phyloP scores from a whole-genome alignment of 2,329 filamentous ascomycete genomes.

The Lasiodiplodia citricola region DNA sequence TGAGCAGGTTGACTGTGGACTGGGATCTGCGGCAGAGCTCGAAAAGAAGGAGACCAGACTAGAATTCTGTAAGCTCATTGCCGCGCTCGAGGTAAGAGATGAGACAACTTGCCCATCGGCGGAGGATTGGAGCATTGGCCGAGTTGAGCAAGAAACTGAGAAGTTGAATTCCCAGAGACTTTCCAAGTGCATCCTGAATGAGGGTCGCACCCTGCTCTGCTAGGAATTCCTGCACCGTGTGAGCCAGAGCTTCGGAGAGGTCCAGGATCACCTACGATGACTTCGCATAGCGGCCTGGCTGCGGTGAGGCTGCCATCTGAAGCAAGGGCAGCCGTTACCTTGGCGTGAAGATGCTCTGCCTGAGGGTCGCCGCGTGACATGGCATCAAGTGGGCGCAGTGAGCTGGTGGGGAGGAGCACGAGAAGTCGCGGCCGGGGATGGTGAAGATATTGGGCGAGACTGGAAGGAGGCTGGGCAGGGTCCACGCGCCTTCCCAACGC shows the following conservation, averaged over 20 bases:
- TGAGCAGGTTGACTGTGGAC: neutral
- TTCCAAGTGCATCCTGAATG: neutral
- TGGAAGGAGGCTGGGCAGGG: neutral
- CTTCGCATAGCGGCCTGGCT: conserved; percentile 2
- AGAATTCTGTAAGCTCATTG: neutral
- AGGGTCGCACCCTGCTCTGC: neutral
- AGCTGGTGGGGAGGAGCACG: neutral
- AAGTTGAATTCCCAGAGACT: neutral
- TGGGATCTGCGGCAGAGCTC: conserved; percentile 5
- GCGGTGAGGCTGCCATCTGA: neutral
- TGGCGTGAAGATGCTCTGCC: neutral
- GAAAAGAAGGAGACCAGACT: conserved; percentile 13
- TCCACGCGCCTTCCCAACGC: neutral
- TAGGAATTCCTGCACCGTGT: neutral
- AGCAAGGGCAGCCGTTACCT: neutral
- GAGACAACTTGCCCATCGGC: conserved; percentile 7
- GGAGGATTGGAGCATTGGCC: neutral
- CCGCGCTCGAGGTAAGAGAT: no score
- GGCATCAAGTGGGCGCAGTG: neutral
- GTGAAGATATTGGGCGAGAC: neutral
- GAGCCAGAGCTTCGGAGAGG: neutral
- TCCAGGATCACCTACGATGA: neutral
- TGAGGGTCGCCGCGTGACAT: neutral
- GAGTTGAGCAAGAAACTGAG: conserved; percentile 6
- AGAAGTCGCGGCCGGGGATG: neutral